Evolutionary conservation across 2,329 filamentous ascomycete genomes (phyloP).

Genomic region (Claviceps paspali): DNA sequence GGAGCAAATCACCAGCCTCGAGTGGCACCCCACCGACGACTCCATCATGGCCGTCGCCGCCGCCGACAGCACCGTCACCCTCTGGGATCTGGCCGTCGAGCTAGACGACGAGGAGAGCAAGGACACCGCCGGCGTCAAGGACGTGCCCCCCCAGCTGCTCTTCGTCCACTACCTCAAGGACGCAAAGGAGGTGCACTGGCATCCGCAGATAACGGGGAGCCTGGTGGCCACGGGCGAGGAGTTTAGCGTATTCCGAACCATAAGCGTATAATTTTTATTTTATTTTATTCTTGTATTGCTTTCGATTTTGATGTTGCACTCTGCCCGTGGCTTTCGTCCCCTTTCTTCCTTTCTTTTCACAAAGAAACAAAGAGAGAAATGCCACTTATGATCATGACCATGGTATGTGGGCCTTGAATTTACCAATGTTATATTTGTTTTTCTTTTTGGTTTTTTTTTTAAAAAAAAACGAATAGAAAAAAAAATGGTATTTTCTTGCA

Average conservation of each 20-base stretch:
- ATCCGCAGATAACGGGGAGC: conserved; percentile 83
- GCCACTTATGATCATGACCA: too few species aligned
- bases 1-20: conserved; percentile 87
- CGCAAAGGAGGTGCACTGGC: conserved; percentile 95
- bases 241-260: conserved; percentile 77
- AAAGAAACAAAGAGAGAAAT: too few species aligned
- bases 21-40: conserved; percentile 97
- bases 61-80: conserved; percentile 82
- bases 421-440: too few species aligned
- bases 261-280: conserved; percentile 69
- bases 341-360: too few species aligned
- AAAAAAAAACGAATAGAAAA: too few species aligned
- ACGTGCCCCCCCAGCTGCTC: conserved; percentile 84
- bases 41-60: conserved; percentile 86
- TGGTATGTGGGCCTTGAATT: too few species aligned
- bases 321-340: too few species aligned
- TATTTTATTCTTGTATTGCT: too few species aligned
- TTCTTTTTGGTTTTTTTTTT: too few species aligned
- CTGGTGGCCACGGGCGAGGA: conserved; percentile 81
- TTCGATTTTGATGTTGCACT: too few species aligned
- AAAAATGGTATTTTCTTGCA: too few species aligned
- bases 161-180: conserved; percentile 95
- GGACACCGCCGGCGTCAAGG: conserved; percentile 71
- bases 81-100: conserved; percentile 96
- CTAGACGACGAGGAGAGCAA: conserved; percentile 92